Base-by-base conservation (phyloP, 345 rosid species). In the Populus pruinosa region DNA sequence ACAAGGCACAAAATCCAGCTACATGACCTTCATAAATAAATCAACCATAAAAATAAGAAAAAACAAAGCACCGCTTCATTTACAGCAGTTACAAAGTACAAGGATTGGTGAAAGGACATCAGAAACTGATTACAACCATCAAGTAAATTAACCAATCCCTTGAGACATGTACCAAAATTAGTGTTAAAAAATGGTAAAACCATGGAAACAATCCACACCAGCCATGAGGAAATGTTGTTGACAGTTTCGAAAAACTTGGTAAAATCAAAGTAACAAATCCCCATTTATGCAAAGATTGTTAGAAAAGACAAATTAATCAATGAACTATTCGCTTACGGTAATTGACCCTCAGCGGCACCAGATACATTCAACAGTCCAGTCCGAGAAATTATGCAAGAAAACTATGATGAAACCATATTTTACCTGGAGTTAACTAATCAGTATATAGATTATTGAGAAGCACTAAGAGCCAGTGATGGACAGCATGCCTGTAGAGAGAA, bases 1-100 rank as follows among this genome's bases (percentile, higher is more conserved):
- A 96, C 85, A 96, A 79, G 18, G 97, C 98, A 84, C 99, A 96
- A 76, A 94, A 96, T 27, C 99, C 99, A 88, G 92, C 88, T 25
- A 94, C 82, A 77, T 74, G 94, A 76, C 99, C 99, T 96, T 86
- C 89, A 91, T 33, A 82, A 49, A 71, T 64, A 29, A 69, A 50
- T 25, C n/a, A 69, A 64, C 43, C 17, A 73, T 20, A 78, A 55
- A 20, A 11, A 50, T 13, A 81, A 67, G 21, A 44, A 72, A 31
- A 43, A 33, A 20, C 10, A 29, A 18, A 38, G 38, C 53, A 14
- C 65, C 21, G 27, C 10, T n/a, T 36, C 14, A 31, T 16, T 18
- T 36, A 67, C 27, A 67, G 47, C 13, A 14, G 23, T 67, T 25
- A 55, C 13, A 39, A 72, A 41, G 27, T 27, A 47, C 9, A 55